Percentiles rank a stretch among this genome's conserved stretches.
These are phyloP conservation scores for Podospora comata DNA, from an alignment of 495 filamentous ascomycete species.

Conservation along the genomic window DNA sequence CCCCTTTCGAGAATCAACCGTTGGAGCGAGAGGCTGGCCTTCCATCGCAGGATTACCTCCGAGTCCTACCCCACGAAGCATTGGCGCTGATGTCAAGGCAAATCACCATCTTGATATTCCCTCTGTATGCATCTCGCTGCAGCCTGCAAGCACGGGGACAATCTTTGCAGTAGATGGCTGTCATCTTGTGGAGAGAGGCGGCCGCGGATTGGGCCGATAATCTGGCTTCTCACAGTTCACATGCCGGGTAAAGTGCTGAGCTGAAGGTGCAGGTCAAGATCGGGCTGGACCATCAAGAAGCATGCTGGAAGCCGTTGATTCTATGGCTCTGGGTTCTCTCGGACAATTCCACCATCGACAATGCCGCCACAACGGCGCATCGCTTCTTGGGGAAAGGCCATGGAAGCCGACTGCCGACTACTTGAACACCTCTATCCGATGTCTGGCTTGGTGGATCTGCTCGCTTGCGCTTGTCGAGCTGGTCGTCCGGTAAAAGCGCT, in stretches of 20 bases:
- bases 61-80: neutral
- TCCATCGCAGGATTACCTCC: neutral
- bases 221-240: neutral
- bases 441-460: neutral
- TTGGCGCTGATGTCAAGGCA: neutral
- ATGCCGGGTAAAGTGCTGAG: slow-evolving; percentile 6
- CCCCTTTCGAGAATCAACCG: neutral
- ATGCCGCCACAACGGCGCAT: slow-evolving; percentile 13
- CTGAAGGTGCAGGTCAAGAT: neutral
- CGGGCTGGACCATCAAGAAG: too few species aligned
- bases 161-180: slow-evolving; percentile 10
- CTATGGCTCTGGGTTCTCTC: neutral
- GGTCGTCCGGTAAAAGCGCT: neutral
- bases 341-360: neutral
- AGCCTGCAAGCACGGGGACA: slow-evolving; percentile 1
- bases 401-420: neutral
- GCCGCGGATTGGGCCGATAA: slow-evolving; percentile 16
- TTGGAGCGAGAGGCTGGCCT: neutral
- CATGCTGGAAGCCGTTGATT: slow-evolving; percentile 1
- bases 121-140: slow-evolving; percentile 3
- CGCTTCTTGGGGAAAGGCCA: neutral
- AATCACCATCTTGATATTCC: neutral
- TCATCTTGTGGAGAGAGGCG: slow-evolving; percentile 10
- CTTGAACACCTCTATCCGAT: neutral
- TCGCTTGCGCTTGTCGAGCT: slow-evolving; percentile 1